Evolutionary conservation across 352 stramenopile genomes (phyloP).

Genomic region (Phytophthora meadii): DNA sequence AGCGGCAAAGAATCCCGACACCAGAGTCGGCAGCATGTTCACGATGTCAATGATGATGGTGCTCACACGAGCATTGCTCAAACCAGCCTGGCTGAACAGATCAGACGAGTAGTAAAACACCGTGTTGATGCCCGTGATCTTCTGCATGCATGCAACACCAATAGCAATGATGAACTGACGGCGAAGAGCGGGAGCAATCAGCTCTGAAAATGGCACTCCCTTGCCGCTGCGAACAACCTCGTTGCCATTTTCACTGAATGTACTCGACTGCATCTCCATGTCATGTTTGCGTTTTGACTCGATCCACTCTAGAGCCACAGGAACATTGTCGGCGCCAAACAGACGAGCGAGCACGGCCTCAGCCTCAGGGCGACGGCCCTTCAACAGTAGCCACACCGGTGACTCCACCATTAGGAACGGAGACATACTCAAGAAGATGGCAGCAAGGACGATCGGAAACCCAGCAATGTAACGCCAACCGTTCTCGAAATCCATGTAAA

Average conservation of each 20-base stretch:
- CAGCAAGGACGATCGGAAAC: slow-evolving; percentile 60
- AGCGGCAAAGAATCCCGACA: slow-evolving; percentile 36
- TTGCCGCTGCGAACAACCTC: slow-evolving; percentile 40
- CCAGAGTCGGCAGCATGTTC: slow-evolving; percentile 45
- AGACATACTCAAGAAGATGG: slow-evolving; percentile 51
- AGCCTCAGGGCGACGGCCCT: slow-evolving; percentile 39
- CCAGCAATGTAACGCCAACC: slow-evolving; percentile 69
- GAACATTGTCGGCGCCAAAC: slow-evolving; percentile 47
- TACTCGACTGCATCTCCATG: slow-evolving; percentile 40
- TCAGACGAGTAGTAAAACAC: slow-evolving; percentile 65
- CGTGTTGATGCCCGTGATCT: slow-evolving; percentile 65
- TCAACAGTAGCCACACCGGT: slow-evolving; percentile 56
- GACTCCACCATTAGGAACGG: slow-evolving; percentile 61
- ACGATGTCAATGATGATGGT: slow-evolving; percentile 49
- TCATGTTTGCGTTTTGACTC: slow-evolving; percentile 46
- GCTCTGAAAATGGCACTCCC: slow-evolving; percentile 35
- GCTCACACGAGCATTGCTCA: slow-evolving; percentile 41
- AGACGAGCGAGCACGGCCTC: slow-evolving; percentile 41
- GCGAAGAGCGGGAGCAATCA: slow-evolving; percentile 34
- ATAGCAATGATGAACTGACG: slow-evolving; percentile 51
- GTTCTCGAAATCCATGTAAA: slow-evolving; percentile 55
- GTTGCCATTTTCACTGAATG: slow-evolving; percentile 35
- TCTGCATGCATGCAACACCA: slow-evolving; percentile 43
- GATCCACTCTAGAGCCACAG: slow-evolving; percentile 46
- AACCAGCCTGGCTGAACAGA: slow-evolving; percentile 44